Conservation (phyloP, 192 early-diverging fungal species). For the Rhizophagus prolifer region DNA sequence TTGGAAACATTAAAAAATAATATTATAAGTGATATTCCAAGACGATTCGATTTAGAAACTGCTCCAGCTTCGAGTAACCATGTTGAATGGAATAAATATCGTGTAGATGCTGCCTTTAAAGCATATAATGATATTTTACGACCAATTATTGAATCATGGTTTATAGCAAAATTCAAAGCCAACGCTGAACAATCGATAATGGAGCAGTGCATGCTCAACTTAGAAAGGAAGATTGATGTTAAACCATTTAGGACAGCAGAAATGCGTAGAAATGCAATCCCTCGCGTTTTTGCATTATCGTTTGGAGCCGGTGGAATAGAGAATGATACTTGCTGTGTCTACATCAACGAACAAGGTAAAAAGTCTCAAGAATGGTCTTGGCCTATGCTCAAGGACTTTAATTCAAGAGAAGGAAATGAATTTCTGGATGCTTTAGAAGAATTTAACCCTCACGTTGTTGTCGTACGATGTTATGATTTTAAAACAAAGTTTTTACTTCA, state of each 20-base stretch:
- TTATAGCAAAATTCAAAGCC: background rate
- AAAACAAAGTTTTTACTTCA: slow-evolving; percentile 74
- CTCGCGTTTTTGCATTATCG: slow-evolving; percentile 66
- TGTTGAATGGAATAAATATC: background rate
- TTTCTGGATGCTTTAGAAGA: slow-evolving; percentile 61
- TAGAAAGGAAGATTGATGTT: slow-evolving; percentile 9
- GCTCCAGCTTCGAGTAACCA: background rate
- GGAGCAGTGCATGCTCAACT: background rate
- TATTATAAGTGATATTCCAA: slow-evolving; percentile 55
- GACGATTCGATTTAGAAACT: background rate
- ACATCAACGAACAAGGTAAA: slow-evolving; percentile 73
- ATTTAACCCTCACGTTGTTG: slow-evolving; percentile 73
- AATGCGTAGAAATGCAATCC: slow-evolving; percentile 39
- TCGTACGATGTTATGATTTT: slow-evolving; percentile 76
- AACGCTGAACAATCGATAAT: slow-evolving; percentile 19
- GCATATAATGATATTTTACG: background rate
- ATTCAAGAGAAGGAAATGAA: slow-evolving; percentile 37
- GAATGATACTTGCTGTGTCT: slow-evolving; percentile 59
- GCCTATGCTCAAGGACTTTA: background rate
- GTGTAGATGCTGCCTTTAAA: background rate
- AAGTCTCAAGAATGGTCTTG: slow-evolving; percentile 56
- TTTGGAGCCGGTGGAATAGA: slow-evolving; percentile 69
- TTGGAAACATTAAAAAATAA: slow-evolving; percentile 36
- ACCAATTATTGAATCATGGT: background rate
- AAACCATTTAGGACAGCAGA: background rate